Evolutionary conservation across 495 filamentous ascomycete species (phyloP), one percentile per base, ranked within the genome.

Genomic region (Penicillium parvum): DNA sequence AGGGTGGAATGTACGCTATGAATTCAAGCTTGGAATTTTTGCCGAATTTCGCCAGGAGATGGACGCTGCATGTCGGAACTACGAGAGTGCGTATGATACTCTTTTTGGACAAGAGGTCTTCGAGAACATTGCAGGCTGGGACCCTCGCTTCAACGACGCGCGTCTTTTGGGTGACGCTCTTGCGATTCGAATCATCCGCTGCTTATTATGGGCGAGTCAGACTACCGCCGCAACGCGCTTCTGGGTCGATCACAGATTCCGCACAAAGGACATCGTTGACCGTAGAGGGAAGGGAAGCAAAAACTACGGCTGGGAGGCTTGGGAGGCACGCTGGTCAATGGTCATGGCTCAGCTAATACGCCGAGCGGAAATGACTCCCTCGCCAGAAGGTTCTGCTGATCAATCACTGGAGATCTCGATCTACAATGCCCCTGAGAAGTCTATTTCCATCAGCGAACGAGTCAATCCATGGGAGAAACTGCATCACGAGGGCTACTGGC

Each of bases 11-110:
- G 81, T 88, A 15, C 83, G 90, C 2, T 96, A 95, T 58, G 90
- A 96, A 53, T 89, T 91, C 68, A 96, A 96, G 55, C 75, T 88
- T 19, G 90, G 86, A 6, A 72, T 94, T 1, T 86, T 96, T 55
- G 88, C 90, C 22, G 89, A 95, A 57, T 95, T 88, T 47, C 78
- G 90, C 9, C 84, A 88, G 56, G 90, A 96, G 55, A 86, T 90
- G 78, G 90, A 95, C 53, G 80, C 76, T 20, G 90, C 90, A 0
- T 69, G 82, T 36, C 78, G 87, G 21, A 89, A 86, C 40, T 96
- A 86, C 49, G 85, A 90, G 52, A 80, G 81, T 54, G 87, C 88
- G 5, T 90, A 95, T 55, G 88, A 92, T 18, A 81, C 75, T 25
- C 61, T 96, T 14, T 78, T 96, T 40, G 78, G 82, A 18, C 65